A percentile compares a stretch with the other conserved stretches of the same genome.
Evolutionary conservation across 2,329 filamentous ascomycete species (phyloP).

Genomic region (Hymenoscyphus scutula): DNA sequence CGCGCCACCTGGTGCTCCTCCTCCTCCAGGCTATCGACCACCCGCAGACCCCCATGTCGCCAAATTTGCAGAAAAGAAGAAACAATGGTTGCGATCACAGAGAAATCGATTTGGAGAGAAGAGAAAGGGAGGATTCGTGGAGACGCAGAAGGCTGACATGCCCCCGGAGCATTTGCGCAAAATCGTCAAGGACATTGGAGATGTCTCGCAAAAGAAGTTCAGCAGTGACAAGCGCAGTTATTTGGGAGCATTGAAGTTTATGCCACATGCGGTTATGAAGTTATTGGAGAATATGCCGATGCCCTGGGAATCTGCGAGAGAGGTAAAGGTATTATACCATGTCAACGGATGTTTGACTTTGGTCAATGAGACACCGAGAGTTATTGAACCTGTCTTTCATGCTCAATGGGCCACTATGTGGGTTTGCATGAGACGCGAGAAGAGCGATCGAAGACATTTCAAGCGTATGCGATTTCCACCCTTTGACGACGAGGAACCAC

Average conservation of each 20-base stretch:
- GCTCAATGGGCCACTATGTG: slow-evolving; percentile 99
- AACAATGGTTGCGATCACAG: slow-evolving; percentile 92
- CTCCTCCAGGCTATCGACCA: slow-evolving; percentile 81
- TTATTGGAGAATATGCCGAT: slow-evolving; percentile 99
- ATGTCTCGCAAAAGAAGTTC: slow-evolving; percentile 99
- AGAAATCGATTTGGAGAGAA: slow-evolving; percentile 95
- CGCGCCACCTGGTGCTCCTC: slow-evolving; percentile 54
- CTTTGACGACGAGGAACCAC: slow-evolving; percentile 97
- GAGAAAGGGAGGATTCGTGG: slow-evolving; percentile 91
- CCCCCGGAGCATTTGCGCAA: slow-evolving; percentile 97
- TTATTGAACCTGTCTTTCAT: slow-evolving; percentile 96
- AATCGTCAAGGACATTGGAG: slow-evolving; percentile 97
- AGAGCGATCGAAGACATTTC: slow-evolving; percentile 92
- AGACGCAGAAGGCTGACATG: slow-evolving; percentile 98
- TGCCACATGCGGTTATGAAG: slow-evolving; percentile 98
- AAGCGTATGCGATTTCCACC: slow-evolving; percentile 99
- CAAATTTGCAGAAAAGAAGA: slow-evolving; percentile 98
- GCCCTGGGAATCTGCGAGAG: slow-evolving; percentile 95
- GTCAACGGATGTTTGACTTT: slow-evolving; percentile 96
- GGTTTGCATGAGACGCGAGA: slow-evolving; percentile 96
- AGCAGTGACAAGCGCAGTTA: slow-evolving; percentile 98
- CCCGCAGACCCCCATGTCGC: slow-evolving; percentile 78
- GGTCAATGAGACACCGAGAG: slow-evolving; percentile 93
- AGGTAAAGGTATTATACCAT: slow-evolving; percentile 97
- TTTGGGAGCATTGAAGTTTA: slow-evolving; percentile 95